Conservation (phyloP, 2,329 filamentous ascomycete genomes). For the Phoma sp. region DNA sequence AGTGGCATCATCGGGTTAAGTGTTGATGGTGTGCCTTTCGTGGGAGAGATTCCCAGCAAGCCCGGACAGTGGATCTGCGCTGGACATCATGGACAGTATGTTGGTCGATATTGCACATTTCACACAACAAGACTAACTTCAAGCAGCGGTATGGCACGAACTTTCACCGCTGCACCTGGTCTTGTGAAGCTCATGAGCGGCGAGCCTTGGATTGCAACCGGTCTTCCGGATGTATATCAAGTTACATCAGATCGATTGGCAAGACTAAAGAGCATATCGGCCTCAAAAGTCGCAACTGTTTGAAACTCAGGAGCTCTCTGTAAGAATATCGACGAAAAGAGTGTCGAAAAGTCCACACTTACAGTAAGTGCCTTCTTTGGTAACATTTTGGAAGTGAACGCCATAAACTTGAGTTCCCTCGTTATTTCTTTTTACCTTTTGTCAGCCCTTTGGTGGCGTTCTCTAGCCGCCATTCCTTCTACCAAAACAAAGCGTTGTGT, state of each 20-base stretch:
- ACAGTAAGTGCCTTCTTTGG: not conserved
- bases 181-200: constrained; percentile 35
- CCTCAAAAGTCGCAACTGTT: constrained; percentile 15
- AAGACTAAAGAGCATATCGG: constrained; percentile 5
- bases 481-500: constrained; percentile 3
- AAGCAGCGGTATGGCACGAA: constrained; percentile 35
- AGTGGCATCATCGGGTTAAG: constrained; percentile 37
- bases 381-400: not conserved
- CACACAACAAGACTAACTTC: constrained; percentile 4
- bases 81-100: constrained; percentile 39
- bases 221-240: constrained; percentile 32
- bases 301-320: not conserved
- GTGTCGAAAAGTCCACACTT: too few species aligned
- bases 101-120: not conserved
- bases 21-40: constrained; percentile 34
- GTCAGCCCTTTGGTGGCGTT: not conserved
- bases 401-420: not conserved
- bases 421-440: not conserved
- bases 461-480: not conserved
- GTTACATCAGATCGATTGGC: constrained; percentile 26
- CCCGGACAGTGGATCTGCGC: constrained; percentile 36
- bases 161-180: constrained; percentile 37
- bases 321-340: not conserved
- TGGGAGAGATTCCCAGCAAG: constrained; percentile 32
- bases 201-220: constrained; percentile 24